A percentile compares a stretch with the other conserved stretches of the same genome.
These are phyloP conservation scores for Nicotiana otophora DNA, from an alignment of 257 asterid genomes.

Conservation along the genomic window DNA sequence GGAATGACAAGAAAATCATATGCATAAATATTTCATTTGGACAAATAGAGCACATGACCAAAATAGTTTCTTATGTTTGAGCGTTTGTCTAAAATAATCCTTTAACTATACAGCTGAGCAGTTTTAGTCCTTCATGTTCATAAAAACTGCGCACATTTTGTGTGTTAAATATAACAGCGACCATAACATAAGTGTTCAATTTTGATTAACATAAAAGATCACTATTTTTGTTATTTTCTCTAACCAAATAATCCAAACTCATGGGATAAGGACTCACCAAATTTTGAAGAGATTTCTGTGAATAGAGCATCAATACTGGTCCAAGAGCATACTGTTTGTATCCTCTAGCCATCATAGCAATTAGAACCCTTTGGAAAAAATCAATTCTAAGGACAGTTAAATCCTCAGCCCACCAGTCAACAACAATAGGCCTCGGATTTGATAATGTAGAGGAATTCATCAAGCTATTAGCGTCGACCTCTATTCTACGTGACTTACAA, in stretches of 20 bases:
- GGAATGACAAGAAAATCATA: constrained; percentile 15
- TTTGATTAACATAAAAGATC: neutral
- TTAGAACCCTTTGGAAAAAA: constrained; percentile 62
- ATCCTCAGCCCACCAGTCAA: constrained; percentile 92
- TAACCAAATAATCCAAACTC: constrained; percentile 6
- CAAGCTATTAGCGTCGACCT: constrained; percentile 19
- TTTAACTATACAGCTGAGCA: neutral
- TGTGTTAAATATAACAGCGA: neutral
- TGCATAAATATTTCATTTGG: neutral
- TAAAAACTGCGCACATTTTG: too few relatives aligned
- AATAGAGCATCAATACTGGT: constrained; percentile 75
- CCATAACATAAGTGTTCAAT: neutral
- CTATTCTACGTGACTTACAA: constrained; percentile 16
- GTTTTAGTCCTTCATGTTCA: neutral
- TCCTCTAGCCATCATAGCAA: constrained; percentile 74
- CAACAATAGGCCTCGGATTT: constrained; percentile 40
- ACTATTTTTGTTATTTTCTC: neutral
- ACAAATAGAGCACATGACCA: neutral
- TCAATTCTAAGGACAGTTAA: constrained; percentile 62
- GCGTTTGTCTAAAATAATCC: constrained; percentile 1
- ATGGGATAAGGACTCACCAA: constrained; percentile 65
- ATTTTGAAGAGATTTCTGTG: constrained; percentile 80
- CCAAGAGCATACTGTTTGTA: constrained; percentile 69
- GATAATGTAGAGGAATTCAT: constrained; percentile 26
- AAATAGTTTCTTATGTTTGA: neutral